Conservation (phyloP, 2,329 filamentous ascomycete species). For the Zymoseptoria pseudotritici region DNA sequence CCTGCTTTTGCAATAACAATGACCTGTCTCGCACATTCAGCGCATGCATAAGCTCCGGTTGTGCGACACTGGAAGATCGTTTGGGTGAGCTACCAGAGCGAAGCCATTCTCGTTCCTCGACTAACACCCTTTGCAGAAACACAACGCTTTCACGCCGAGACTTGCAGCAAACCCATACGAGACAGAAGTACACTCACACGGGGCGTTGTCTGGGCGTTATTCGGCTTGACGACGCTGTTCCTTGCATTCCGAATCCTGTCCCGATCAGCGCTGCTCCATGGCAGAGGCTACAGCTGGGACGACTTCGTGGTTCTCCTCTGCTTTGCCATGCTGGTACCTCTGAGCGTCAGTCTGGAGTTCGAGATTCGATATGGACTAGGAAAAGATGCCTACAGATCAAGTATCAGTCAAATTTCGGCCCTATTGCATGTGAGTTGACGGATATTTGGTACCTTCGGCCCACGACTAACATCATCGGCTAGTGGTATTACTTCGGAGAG, state of each 20-base stretch:
- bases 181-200: conserved; percentile 2
- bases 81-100: neutral
- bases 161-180: conserved; percentile 4
- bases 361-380: conserved; percentile 9
- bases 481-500: conserved; percentile 15
- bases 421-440: conserved; percentile 2
- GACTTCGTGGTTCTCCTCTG: conserved; percentile 12
- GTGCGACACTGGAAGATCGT: neutral
- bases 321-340: conserved; percentile 6
- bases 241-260: conserved; percentile 10
- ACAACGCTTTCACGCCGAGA: conserved; percentile 1
- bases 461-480: neutral
- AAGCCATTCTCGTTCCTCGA: neutral
- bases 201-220: conserved; percentile 13
- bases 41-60: neutral
- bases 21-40: neutral
- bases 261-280: conserved; percentile 9
- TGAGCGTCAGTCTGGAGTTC: conserved; percentile 8
- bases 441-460: neutral
- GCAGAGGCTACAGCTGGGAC: conserved; percentile 15
- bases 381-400: conserved; percentile 3
- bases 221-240: conserved; percentile 10
- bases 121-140: neutral
- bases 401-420: neutral
- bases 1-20: neutral